Conservation (phyloP, 306 rosid species). For the Potentilla sterilis region DNA sequence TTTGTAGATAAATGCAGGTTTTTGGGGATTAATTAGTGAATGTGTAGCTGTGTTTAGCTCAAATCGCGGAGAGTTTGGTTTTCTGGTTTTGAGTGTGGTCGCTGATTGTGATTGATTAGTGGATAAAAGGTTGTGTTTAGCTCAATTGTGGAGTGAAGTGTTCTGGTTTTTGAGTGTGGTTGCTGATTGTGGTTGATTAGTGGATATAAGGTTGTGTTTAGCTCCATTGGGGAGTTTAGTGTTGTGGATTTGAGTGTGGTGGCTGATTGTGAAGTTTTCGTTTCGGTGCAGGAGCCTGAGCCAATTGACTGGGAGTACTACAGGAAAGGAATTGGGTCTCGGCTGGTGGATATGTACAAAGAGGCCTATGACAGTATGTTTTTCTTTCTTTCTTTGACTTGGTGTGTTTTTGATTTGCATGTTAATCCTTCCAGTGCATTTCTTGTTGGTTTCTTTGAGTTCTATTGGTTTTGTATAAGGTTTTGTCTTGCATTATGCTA, state of each 20-base stretch:
- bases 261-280: conserved; percentile 16
- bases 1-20: background rate
- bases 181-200: background rate
- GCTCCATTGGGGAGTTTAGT: background rate
- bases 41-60: background rate
- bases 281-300: conserved; percentile 81
- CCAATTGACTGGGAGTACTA: conserved; percentile 96
- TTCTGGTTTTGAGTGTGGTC: background rate
- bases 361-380: conserved; percentile 91
- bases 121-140: too few relatives aligned
- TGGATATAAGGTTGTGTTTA: background rate
- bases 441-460: background rate
- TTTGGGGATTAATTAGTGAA: background rate
- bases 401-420: conserved; percentile 1
- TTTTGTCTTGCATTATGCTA: background rate
- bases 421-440: background rate
- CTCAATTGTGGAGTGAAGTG: background rate
- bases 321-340: conserved; percentile 90
- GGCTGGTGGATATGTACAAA: conserved; percentile 97
- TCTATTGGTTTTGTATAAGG: background rate
- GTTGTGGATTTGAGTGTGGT: background rate
- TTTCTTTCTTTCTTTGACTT: conserved; percentile 18
- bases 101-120: background rate
- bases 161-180: background rate
- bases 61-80: background rate